Base-by-base conservation (phyloP, 768 basidiomycete species). In the Leccinum sublutescens region DNA sequence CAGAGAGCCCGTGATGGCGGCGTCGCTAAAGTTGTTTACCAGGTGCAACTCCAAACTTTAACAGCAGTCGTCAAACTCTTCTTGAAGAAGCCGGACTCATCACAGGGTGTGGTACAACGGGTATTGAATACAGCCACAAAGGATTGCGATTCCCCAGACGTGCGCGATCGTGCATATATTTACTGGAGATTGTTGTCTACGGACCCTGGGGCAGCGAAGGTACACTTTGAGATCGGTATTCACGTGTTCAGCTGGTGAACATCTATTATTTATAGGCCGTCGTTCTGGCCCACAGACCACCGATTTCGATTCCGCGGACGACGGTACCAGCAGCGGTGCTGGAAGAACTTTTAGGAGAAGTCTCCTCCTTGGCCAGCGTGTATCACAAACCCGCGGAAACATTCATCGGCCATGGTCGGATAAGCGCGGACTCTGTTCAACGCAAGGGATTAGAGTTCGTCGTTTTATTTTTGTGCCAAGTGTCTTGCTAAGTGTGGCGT, bases 341-440 rank as follows among this genome's bases (percentile, higher is more conserved):
- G 33, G 95, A 98, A 68, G 97, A 98, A 69, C 82, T 99, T 3
- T 75, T 98, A 0, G 85, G 88, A 31, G 97, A 98, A 71, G 84
- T 98, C 21, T 93, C 93, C 2, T 86, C 83, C 48, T 77, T 98
- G 19, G 93, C 94, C 5, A 96, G 94, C 69, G 94, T 96, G 2
- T 99, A 99, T 71, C 97, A 99, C 77, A 98, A 97, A 73, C 97
- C 97, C 0, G 87, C 87, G 36, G 92, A 94, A 71, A 98, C 97
- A 0, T 99, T 99, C 68, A 85, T 99, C 57, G 97, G 96, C 0
- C 86, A 86, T 63, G 96, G 97, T 8, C 82, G 95, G 51, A 80
- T 98, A 57, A 89, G 93, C 8, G 91, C 86, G 0, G 93, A 95
- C 64, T 79, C 89, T 6, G 79, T 95, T 64, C 84, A 85, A 62